Conservation (phyloP, 1,139 yeast species). For the Sugiyamaella neomexicana region DNA sequence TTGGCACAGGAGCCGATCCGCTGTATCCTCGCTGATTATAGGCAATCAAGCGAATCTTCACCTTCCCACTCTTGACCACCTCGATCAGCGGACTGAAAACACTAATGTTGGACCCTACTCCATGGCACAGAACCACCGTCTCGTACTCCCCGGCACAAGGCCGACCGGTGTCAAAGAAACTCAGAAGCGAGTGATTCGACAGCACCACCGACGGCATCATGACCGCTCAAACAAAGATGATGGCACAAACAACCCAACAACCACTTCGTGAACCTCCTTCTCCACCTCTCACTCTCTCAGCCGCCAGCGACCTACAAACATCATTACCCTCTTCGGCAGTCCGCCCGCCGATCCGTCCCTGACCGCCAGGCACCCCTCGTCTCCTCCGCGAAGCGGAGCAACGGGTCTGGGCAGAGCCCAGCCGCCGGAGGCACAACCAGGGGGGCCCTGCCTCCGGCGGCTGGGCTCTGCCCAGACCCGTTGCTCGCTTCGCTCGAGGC, state of each 20-base stretch:
- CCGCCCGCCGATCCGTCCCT: neutral
- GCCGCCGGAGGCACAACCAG: slow-evolving; percentile 1
- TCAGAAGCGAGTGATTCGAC: slow-evolving; percentile 7
- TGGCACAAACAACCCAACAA: neutral
- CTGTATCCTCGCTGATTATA: slow-evolving; percentile 15
- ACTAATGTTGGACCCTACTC: slow-evolving; percentile 13
- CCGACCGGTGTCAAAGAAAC: slow-evolving; percentile 8
- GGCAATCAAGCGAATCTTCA: slow-evolving; percentile 8
- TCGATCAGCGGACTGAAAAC: slow-evolving; percentile 8
- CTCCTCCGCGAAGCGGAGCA: neutral
- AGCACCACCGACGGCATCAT: slow-evolving; percentile 12
- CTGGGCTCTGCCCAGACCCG: neutral
- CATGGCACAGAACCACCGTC: slow-evolving; percentile 13
- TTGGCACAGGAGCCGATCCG: slow-evolving; percentile 8
- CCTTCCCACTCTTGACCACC: slow-evolving; percentile 8
- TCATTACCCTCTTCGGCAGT: neutral
- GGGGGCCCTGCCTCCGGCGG: neutral
- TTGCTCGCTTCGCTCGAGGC: neutral
- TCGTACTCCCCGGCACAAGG: slow-evolving; percentile 8
- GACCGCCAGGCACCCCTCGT: neutral
- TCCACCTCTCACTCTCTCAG: no score
- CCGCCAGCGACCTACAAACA: neutral
- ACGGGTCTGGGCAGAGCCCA: slow-evolving; percentile 7
- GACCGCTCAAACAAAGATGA: neutral
- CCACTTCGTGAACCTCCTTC: neutral